phyloP scores from a whole-genome alignment of 73 alveolate species.

The Stentor roeselii region DNA sequence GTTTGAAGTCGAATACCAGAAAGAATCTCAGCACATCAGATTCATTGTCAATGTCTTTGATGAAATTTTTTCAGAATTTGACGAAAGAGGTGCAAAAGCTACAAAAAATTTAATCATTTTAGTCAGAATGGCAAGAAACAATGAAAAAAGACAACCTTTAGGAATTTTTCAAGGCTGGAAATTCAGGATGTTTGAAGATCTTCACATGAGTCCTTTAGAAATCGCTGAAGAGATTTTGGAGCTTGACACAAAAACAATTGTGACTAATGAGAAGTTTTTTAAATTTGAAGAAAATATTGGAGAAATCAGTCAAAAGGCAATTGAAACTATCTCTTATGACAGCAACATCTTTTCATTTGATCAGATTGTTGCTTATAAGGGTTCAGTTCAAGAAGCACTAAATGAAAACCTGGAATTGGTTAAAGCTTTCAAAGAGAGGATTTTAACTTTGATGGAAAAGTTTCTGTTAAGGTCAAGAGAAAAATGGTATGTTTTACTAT shows the following conservation, averaged over 20 bases:
- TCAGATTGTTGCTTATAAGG: background rate
- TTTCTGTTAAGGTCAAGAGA: background rate
- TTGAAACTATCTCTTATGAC: background rate
- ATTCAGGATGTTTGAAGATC: conserved; percentile 9
- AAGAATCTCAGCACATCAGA: background rate
- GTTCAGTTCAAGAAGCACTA: background rate
- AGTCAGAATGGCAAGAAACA: background rate
- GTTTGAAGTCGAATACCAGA: conserved; percentile 1
- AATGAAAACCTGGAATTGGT: background rate
- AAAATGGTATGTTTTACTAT: background rate
- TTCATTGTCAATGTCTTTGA: background rate
- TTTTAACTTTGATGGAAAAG: background rate
- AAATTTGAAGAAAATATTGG: background rate
- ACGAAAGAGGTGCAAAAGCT: background rate
- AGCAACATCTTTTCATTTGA: background rate
- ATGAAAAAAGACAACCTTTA: background rate
- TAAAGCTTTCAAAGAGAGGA: background rate
- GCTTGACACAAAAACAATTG: background rate
- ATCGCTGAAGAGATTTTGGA: background rate
- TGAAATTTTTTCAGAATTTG: background rate
- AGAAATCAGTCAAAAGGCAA: background rate
- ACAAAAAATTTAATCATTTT: background rate
- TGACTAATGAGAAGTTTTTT: background rate
- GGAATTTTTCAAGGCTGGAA: conserved; percentile 9
- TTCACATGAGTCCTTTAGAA: background rate